Conservation (phyloP, 208 protist species). For the Balamuthia mandrillaris region DNA sequence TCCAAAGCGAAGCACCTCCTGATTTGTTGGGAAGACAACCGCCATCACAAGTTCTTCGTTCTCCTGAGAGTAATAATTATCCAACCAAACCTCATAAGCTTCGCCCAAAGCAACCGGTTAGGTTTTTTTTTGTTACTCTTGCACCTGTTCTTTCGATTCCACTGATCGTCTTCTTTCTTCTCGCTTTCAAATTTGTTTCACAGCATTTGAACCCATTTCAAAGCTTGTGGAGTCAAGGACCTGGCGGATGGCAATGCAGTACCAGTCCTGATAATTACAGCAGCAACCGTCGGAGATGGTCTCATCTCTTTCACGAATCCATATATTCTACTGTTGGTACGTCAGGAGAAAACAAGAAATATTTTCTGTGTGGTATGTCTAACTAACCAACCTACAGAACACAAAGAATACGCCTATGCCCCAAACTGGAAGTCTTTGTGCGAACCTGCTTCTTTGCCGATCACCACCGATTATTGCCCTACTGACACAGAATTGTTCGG, state of each 20-base stretch:
- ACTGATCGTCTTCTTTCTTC: too few relatives aligned
- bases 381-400: not conserved
- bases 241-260: conserved; percentile 6
- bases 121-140: too few relatives aligned
- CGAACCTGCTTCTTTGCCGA: conserved; percentile 61
- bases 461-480: conserved; percentile 71
- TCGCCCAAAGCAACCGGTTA: too few relatives aligned
- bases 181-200: too few relatives aligned
- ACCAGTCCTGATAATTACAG: conserved; percentile 5
- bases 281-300: conserved; percentile 27
- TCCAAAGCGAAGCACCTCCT: too few relatives aligned
- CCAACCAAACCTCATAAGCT: too few relatives aligned
- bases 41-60: too few relatives aligned
- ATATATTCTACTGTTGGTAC: conserved; percentile 23
- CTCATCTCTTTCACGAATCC: conserved; percentile 27
- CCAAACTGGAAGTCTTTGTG: conserved; percentile 68
- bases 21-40: too few relatives aligned
- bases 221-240: not conserved
- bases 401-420: conserved; percentile 36
- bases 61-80: too few relatives aligned
- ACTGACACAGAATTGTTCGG: conserved; percentile 49
- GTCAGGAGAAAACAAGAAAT: not conserved
- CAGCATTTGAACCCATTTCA: conserved; percentile 27
- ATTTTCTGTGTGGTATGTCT: not conserved
- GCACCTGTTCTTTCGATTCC: too few relatives aligned